A percentile compares a stretch with the other conserved stretches of the same genome.
These are phyloP conservation scores for Theobroma cacao DNA, from an alignment of 345 rosid species.

Conservation along the genomic window DNA sequence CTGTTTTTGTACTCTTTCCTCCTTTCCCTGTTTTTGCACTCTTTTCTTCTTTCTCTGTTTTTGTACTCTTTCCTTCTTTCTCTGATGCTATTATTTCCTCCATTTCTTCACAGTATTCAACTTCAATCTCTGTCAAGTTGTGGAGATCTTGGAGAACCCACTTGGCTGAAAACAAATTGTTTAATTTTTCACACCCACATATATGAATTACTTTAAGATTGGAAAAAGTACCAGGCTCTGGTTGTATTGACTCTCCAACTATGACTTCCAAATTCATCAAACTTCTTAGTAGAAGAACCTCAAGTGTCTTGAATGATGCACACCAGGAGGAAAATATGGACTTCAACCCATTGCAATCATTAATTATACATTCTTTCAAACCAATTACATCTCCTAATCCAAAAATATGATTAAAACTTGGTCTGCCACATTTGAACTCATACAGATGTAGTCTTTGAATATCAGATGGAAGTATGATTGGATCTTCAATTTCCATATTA, in stretches of 20 bases:
- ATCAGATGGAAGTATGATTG: background rate
- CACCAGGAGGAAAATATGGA: background rate
- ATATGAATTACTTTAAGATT: background rate
- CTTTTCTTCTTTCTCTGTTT: too few species aligned
- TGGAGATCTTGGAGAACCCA: constrained; percentile 13
- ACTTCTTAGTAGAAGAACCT: accelerated
- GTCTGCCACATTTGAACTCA: background rate
- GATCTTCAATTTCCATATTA: too few species aligned
- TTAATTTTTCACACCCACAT: background rate
- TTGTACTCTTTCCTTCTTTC: too few species aligned
- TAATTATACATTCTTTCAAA: background rate
- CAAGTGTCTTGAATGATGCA: background rate
- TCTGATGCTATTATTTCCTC: constrained; percentile 26
- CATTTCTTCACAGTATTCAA: background rate
- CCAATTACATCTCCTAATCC: background rate
- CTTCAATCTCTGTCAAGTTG: constrained; percentile 11
- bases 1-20: too few species aligned
- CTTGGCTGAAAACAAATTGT: constrained; percentile 3
- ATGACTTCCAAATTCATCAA: background rate
- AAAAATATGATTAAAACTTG: background rate
- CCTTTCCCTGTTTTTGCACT: too few species aligned
- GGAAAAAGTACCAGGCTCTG: background rate
- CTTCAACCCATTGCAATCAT: background rate
- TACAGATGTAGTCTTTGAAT: background rate
- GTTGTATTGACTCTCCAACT: background rate